These are phyloP conservation scores for Piper longum DNA, from an alignment of 164 flowering plant species.

Conservation along the genomic window DNA sequence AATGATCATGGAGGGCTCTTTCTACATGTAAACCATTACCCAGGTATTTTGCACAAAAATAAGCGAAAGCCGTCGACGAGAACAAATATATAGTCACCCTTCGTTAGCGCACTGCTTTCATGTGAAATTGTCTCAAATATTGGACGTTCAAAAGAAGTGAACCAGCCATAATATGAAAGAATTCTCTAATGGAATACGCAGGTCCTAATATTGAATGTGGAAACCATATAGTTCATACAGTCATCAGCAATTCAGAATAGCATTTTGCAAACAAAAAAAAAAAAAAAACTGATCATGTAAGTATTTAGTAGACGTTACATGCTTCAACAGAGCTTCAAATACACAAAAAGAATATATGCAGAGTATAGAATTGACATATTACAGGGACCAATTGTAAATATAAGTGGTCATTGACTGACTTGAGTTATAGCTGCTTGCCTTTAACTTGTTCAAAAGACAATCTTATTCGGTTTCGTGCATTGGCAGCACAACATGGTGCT, in stretches of 20 bases:
- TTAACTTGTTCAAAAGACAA: background rate
- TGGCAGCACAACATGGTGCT: background rate
- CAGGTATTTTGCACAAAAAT: too few relatives aligned
- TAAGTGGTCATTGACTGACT: background rate
- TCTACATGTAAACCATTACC: too few relatives aligned
- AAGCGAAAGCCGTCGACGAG: too few relatives aligned
- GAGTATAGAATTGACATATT: background rate
- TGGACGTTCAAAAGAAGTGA: too few relatives aligned
- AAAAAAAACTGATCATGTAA: background rate
- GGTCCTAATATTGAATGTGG: too few relatives aligned
- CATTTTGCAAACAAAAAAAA: background rate
- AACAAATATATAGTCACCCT: too few relatives aligned
- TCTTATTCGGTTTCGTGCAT: background rate
- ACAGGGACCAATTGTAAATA: background rate
- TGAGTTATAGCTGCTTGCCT: background rate
- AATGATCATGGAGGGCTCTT: too few relatives aligned
- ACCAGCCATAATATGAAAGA: too few relatives aligned
- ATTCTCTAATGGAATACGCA: background rate
- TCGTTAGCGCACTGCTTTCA: too few relatives aligned
- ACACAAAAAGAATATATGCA: too few relatives aligned
- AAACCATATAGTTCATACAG: background rate
- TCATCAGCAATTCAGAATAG: background rate
- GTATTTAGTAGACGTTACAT: background rate
- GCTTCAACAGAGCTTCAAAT: background rate
- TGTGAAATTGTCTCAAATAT: too few relatives aligned